Evolutionary conservation across 345 rosid genomes (phyloP).

Genomic region (Eucalyptus regnans): DNA sequence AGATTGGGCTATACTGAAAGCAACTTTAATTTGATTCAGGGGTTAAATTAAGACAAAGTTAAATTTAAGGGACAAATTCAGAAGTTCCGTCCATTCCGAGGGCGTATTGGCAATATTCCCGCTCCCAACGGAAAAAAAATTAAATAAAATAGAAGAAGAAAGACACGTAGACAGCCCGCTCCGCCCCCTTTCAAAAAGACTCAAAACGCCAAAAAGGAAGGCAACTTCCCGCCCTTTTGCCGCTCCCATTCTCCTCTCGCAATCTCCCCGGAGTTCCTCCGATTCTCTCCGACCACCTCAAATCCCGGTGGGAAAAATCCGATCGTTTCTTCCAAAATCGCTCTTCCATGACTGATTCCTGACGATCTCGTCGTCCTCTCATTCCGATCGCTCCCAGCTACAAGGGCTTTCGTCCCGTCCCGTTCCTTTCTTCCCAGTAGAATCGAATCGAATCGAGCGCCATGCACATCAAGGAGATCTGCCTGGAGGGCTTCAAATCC

Average conservation of each 20-base stretch:
- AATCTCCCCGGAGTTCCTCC: not conserved
- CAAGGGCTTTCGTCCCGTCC: not conserved
- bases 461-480: conserved; percentile 83
- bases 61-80: not conserved
- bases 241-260: not conserved
- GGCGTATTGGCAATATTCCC: not conserved
- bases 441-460: not conserved
- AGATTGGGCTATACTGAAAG: not conserved
- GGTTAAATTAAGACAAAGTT: not conserved
- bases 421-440: not conserved
- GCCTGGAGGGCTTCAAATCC: conserved; percentile 94
- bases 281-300: not conserved
- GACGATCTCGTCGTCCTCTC: not conserved
- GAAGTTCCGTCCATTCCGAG: not conserved
- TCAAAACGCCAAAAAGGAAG: not conserved
- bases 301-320: not conserved
- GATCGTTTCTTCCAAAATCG: rapidly evolving
- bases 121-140: not conserved
- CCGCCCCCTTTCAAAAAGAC: not conserved
- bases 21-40: not conserved
- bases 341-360: not conserved
- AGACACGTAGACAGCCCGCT: not conserved
- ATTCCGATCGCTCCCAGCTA: not conserved
- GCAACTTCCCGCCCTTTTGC: not conserved
- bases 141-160: not conserved